A percentile compares a stretch with the other conserved stretches of the same genome.
Evolutionary conservation across 108 stramenopile genomes (phyloP).

Genomic region (Cyclotella choctawhatcheeana): DNA sequence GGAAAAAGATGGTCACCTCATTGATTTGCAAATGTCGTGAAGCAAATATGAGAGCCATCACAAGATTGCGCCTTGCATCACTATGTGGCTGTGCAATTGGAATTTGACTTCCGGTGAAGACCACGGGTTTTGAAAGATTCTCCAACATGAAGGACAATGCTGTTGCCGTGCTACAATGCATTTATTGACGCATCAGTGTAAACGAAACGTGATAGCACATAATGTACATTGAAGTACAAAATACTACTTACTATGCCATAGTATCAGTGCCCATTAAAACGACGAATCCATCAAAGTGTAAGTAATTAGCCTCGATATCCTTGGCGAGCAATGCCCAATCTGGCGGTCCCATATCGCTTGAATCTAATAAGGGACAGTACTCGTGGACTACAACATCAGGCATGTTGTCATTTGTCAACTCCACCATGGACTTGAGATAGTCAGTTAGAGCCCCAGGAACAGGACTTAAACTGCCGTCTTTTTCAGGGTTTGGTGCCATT

Average conservation of each 20-base stretch:
- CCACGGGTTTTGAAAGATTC: conserved; percentile 96
- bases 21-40: conserved; percentile 66
- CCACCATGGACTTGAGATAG: conserved; percentile 78
- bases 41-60: conserved; percentile 96
- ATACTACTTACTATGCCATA: too few relatives aligned
- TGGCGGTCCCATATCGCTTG: conserved; percentile 87
- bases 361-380: conserved; percentile 83
- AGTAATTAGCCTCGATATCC: conserved; percentile 72
- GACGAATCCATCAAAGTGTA: conserved; percentile 95
- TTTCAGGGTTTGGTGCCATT: conserved; percentile 75
- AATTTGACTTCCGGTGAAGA: conserved; percentile 94
- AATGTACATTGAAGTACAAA: too few relatives aligned
- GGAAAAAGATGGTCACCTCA: conserved; percentile 96
- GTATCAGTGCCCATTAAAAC: conserved; percentile 98
- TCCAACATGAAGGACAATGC: conserved; percentile 97
- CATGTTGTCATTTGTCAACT: conserved; percentile 77
- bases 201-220: too few relatives aligned
- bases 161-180: conserved; percentile 81
- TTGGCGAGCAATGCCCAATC: conserved; percentile 91
- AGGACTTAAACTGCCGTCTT: conserved; percentile 69
- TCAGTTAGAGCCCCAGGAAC: conserved; percentile 79
- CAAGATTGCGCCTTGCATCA: conserved; percentile 95
- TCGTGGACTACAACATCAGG: conserved; percentile 78
- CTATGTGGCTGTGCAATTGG: conserved; percentile 93
- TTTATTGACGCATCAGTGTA: too few relatives aligned